A percentile compares a stretch with the other conserved stretches of the same genome.
Evolutionary conservation across 805 yeast genomes (phyloP).

Genomic region (Saturnispora zaruensis): DNA sequence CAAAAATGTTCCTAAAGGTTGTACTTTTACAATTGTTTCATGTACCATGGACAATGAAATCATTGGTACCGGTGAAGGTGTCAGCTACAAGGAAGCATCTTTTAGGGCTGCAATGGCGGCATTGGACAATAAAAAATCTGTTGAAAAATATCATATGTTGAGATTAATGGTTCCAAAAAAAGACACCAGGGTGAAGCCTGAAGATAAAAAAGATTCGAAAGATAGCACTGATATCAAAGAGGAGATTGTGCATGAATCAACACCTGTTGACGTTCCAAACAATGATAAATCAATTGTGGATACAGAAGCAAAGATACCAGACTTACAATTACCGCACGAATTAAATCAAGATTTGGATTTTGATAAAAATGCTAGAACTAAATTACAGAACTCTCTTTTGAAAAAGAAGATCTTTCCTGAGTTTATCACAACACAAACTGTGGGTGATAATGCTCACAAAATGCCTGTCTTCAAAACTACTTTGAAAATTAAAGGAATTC

Average conservation of each 20-base stretch:
- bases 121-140: slow-evolving; percentile 43
- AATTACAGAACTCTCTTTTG: slow-evolving; percentile 4
- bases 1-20: slow-evolving; percentile 26
- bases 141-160: slow-evolving; percentile 55
- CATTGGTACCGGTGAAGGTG: slow-evolving; percentile 67
- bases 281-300: not conserved
- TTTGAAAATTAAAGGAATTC: slow-evolving; percentile 26
- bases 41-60: slow-evolving; percentile 58
- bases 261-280: not conserved
- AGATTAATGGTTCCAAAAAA: slow-evolving; percentile 47
- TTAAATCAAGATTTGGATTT: not conserved
- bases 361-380: slow-evolving; percentile 8
- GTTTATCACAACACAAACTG: slow-evolving; percentile 17
- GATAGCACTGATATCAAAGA: not conserved
- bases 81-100: slow-evolving; percentile 69
- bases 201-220: not conserved
- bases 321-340: not conserved
- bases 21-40: slow-evolving; percentile 29
- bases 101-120: slow-evolving; percentile 79
- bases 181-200: slow-evolving; percentile 14
- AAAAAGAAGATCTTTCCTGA: slow-evolving; percentile 23
- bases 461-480: slow-evolving; percentile 19
- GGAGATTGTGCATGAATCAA: not conserved
- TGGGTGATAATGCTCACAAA: slow-evolving; percentile 7
- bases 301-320: not conserved